Evolutionary conservation across 345 rosid species (phyloP), one percentile per base, ranked within the genome.

Genomic region (Rhodamnia argentea): DNA sequence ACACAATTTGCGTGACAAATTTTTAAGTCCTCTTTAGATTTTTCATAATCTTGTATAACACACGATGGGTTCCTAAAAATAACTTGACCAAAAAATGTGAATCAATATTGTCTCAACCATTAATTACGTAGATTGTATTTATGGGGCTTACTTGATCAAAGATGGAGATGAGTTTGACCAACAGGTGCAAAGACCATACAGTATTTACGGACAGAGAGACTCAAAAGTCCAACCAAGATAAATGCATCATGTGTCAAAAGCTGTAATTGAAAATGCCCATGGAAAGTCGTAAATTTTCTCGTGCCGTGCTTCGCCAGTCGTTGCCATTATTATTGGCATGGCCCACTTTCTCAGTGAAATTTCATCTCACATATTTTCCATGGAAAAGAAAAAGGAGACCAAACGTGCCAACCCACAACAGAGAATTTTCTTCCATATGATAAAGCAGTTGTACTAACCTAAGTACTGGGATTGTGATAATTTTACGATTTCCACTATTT

Each of bases 151-250:
- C 4, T 26, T 22, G 26, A 23, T 57, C n/a, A 10, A 9, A 4
- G 14, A 57, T 24, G 6, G 60, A 5, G 14, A 57, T 57, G 60
- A 57, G 13, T 24, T 57, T 57, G 27, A n/a, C 2, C 16, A 1
- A 14, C 0, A 3, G 2, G 4, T 27, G 0, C 20, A 27, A 27
- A 13, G 40, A 8, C 18, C 5, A 60, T 3, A 62, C 20, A 2
- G 27, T 27, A 62, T 29, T 51, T 52, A 51, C 13, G 0, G 53
- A 52, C 16, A 5, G 16, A 5, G 53, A 52, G 53, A 13, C 53
- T 52, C 53, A 52, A 52, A 5, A 52, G 53, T 52, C 53, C 53
- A 50, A 50, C 12, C 51, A 10, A 50, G 11, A 10, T 50, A 50
- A 50, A 10, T 47, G 51, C 15, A n/a, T 59, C 64, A n/a, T 12